phyloP scores from a whole-genome alignment of 2,329 filamentous ascomycete genomes.

The Paecilomyces formosus region DNA sequence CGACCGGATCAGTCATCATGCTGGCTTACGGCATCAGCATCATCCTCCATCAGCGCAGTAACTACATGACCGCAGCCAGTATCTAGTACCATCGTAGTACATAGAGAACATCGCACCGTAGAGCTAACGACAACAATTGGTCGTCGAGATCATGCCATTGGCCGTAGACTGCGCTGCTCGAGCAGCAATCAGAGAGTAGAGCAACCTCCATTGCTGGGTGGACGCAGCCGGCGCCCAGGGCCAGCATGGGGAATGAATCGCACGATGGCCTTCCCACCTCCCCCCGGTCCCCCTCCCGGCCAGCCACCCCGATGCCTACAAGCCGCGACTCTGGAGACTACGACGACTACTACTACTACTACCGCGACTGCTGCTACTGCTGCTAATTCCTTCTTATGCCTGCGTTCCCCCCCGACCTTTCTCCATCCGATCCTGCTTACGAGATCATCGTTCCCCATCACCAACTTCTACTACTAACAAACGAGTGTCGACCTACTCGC shows the following conservation, averaged over 20 bases:
- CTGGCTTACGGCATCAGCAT: background rate
- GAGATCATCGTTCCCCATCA: conserved; percentile 11
- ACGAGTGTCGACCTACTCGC: background rate
- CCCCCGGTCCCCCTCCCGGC: background rate
- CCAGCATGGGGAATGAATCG: too few species aligned
- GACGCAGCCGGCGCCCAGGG: too few species aligned
- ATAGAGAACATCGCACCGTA: too few species aligned
- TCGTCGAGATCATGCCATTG: too few species aligned
- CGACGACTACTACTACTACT: too few species aligned
- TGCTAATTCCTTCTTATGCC: background rate
- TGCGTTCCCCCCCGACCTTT: background rate
- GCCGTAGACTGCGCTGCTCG: too few species aligned
- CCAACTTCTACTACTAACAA: background rate
- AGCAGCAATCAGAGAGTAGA: too few species aligned
- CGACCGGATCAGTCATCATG: background rate
- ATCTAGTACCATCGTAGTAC: too few species aligned
- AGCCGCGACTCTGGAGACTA: background rate
- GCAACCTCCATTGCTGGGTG: too few species aligned
- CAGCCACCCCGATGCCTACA: background rate
- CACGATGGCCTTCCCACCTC: background rate
- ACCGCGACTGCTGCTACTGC: background rate
- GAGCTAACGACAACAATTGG: too few species aligned
- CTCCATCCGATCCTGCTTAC: conserved; percentile 13
- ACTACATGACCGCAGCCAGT: background rate
- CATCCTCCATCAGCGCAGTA: background rate